Evolutionary conservation across 1,139 yeast genomes (phyloP), one percentile per base, ranked within the genome.

Genomic region (Dujonia santamariae): DNA sequence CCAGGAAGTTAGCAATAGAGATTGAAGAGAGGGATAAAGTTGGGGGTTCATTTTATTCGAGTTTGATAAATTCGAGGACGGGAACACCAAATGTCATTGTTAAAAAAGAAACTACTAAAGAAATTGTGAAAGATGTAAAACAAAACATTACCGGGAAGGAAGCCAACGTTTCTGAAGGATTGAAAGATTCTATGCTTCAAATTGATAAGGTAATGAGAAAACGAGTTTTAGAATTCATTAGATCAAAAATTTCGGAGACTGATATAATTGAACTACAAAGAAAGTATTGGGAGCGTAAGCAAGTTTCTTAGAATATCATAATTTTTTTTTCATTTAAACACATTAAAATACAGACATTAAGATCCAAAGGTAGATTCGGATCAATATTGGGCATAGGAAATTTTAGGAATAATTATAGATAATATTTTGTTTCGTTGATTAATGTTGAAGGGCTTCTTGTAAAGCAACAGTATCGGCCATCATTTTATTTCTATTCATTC

Each of bases 401-500:
- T n/a, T n/a, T n/a, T n/a, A n/a, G n/a, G n/a, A n/a, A n/a, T n/a
- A n/a, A n/a, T n/a, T n/a, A n/a, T n/a, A n/a, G n/a, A n/a, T n/a
- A n/a, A n/a, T n/a, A n/a, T n/a, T n/a, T n/a, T n/a, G 6, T 7
- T 23, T 23, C 14, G 26, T 15, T 12, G 20, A 15, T 27, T 16
- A 27, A n/a, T n/a, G n/a, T 15, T 34, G 24, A 13, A 56, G 38
- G 3, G 65, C 61, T 42, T 60, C 65, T 44, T 59, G 65, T 28
- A 59, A 38, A 16, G 63, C 63, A 32, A 60, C 38, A 14, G 51
- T 57, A 28, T 54, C 51, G 16, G 50, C 42, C 5, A 56, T 37
- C 23, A 23, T 18, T 23, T 25, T 25, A 19, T 33, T 33, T 19
- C 34, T 26, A n/a, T 29, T 29, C 14, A 14, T n/a, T 7, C 42